Conservation (phyloP, 495 filamentous ascomycete species). For the Tuber magnatum region DNA sequence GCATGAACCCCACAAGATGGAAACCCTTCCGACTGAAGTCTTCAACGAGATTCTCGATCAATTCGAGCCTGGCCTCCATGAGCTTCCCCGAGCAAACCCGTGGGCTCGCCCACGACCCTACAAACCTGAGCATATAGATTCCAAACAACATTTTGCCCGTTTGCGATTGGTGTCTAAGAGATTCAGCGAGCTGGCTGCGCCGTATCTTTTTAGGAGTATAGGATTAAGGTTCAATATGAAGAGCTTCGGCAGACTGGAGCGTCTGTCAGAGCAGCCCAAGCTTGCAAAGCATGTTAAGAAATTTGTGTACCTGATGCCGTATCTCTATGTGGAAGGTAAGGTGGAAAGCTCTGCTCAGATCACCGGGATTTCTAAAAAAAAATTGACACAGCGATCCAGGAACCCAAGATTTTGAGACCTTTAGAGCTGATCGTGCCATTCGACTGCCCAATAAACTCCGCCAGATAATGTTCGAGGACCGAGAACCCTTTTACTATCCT, state of each 20-base stretch:
- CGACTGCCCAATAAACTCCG: conserved; percentile 39
- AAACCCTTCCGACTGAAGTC: conserved; percentile 38
- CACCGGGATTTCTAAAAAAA: conserved; percentile 20
- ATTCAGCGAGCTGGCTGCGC: conserved; percentile 37
- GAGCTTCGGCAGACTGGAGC: conserved; percentile 37
- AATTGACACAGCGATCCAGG: conserved; percentile 35
- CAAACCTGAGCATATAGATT: conserved; percentile 40
- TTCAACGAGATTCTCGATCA: conserved; percentile 40
- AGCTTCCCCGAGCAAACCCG: conserved; percentile 32
- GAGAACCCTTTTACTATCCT: conserved; percentile 37
- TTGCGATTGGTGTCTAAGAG: conserved; percentile 40
- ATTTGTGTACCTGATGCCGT: conserved; percentile 41
- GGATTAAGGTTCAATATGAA: conserved; percentile 41
- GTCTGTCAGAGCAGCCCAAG: conserved; percentile 31
- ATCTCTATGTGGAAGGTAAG: conserved; percentile 41
- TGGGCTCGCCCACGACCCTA: conserved; percentile 39
- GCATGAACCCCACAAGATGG: conserved; percentile 35
- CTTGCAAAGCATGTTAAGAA: conserved; percentile 40
- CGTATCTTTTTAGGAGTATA: conserved; percentile 41
- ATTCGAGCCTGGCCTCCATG: conserved; percentile 37
- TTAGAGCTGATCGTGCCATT: conserved; percentile 35
- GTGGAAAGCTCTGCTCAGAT: conserved; percentile 20
- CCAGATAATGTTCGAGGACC: conserved; percentile 40
- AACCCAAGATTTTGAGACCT: conserved; percentile 38
- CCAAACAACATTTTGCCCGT: conserved; percentile 37